These are phyloP conservation scores for Bipolaris zeicola DNA, from an alignment of 2,329 filamentous ascomycete species.

Conservation along the genomic window DNA sequence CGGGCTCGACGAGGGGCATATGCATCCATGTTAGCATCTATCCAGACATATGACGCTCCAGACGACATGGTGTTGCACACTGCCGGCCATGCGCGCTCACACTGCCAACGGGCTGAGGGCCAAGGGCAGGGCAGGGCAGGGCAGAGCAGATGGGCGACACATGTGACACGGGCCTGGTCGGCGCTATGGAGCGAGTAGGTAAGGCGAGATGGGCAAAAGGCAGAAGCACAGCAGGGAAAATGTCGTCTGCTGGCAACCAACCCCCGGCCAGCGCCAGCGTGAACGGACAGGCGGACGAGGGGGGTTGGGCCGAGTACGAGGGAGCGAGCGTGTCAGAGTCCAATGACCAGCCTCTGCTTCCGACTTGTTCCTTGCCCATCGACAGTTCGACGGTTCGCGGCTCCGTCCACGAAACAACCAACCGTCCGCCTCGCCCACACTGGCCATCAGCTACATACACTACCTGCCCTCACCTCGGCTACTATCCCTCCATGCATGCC, in stretches of 20 bases:
- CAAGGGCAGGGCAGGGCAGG: not conserved
- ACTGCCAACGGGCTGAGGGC: not conserved
- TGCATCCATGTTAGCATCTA: not conserved
- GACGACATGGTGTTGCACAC: not conserved
- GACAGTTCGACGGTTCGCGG: slow-evolving; percentile 17
- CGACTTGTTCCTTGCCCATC: slow-evolving; percentile 32
- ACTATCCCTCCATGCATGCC: not conserved
- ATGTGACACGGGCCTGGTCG: not conserved
- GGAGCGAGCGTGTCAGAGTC: not conserved
- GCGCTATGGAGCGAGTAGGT: not conserved
- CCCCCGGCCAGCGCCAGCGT: not conserved
- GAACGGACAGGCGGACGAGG: not conserved
- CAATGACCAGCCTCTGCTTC: slow-evolving; percentile 35
- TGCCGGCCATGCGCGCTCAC: not conserved
- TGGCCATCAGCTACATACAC: slow-evolving; percentile 9
- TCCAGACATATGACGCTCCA: not conserved
- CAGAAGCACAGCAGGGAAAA: not conserved
- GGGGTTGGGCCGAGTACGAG: not conserved
- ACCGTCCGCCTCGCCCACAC: slow-evolving; percentile 14
- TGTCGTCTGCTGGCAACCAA: not conserved
- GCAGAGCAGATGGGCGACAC: not conserved
- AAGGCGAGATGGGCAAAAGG: not conserved
- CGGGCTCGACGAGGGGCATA: slow-evolving; percentile 5
- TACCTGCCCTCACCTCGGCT: slow-evolving; percentile 17
- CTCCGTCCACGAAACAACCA: slow-evolving; percentile 15